Evolutionary conservation across 257 asterid species (phyloP), one percentile per base, ranked within the genome.

Genomic region (Scutellaria baicalensis): DNA sequence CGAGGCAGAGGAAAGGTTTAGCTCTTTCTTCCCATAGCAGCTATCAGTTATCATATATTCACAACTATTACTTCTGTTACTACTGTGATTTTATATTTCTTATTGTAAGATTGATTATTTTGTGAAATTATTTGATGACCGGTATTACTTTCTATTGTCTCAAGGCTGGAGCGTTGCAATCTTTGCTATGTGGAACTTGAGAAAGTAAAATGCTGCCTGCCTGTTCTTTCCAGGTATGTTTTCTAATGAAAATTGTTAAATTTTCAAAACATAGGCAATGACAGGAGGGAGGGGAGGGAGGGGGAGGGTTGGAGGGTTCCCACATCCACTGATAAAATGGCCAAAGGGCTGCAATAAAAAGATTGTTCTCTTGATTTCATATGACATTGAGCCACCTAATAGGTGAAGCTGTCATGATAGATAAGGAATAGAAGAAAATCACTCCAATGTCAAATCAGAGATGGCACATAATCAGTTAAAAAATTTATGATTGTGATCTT

Each of bases 1-100:
- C 63, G 99, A 91, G 86, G 97, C 99, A 21, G 99, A 94, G 78
- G 91, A 85, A 79, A 91, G 99, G 99, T 91, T 58, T 6, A 75
- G 43, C 38, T 45, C 14, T 43, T 82, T 74, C 36, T 64, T 47
- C 64, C 61, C 54, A 70, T 17, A 35, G 9, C 17, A 36, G 27
- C 51, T 48, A 10, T 39, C 39, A 16, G 51, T 48, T 55, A 23
- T 42, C 50, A 9, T 64, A 10, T 51, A 44, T 35, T 76, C 57
- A 51, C 70, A 52, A 75, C 27, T 59, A 59, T 47, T 49, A 13
- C 56, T 10, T 21, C 70, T 61, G 23, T 45, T 35, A n/a, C 5
- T 21, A 23, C 48, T 33, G 8, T 33, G 5, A 52, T 16, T 12
- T 33, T 11, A 51, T 16, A 20, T 35, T 35, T 38, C 69, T 6